phyloP scores from a whole-genome alignment of 1,284 basidiomycete species.

The Tilletiopsis washingtonensis region DNA sequence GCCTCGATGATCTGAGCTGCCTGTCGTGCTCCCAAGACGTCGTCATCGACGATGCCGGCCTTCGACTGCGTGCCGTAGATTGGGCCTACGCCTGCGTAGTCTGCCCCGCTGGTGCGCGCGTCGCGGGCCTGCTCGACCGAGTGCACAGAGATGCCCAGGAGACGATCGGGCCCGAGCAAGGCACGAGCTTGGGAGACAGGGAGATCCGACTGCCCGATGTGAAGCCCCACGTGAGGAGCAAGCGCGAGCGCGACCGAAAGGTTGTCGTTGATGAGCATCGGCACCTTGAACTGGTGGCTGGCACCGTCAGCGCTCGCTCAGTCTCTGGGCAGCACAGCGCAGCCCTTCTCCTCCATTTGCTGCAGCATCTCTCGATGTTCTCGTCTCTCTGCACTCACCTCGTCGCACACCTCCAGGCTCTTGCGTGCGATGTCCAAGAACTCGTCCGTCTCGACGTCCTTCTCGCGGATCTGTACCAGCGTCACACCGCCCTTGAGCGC shows the following conservation, averaged over 20 bases:
- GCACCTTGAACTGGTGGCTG: slow-evolving; percentile 67
- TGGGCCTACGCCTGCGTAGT: slow-evolving; percentile 77
- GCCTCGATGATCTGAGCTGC: slow-evolving; percentile 25
- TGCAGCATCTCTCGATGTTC: background rate
- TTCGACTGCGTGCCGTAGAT: slow-evolving; percentile 48
- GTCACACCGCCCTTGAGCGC: slow-evolving; percentile 77
- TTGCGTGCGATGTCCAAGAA: slow-evolving; percentile 69
- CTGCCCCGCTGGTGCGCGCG: slow-evolving; percentile 54
- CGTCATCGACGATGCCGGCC: slow-evolving; percentile 35
- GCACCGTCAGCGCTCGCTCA: too few relatives aligned
- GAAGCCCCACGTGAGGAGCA: slow-evolving; percentile 63
- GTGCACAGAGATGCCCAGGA: slow-evolving; percentile 77
- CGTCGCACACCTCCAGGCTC: slow-evolving; percentile 68
- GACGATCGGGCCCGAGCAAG: slow-evolving; percentile 59
- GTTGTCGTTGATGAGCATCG: slow-evolving; percentile 69
- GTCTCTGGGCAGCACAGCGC: too few relatives aligned
- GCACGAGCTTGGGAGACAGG: slow-evolving; percentile 59
- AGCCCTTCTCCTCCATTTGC: background rate
- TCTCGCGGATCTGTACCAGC: slow-evolving; percentile 59
- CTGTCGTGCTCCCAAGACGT: slow-evolving; percentile 27
- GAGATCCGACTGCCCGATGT: slow-evolving; percentile 87
- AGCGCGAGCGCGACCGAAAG: slow-evolving; percentile 33
- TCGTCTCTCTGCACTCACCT: slow-evolving; percentile 43
- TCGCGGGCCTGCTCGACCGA: slow-evolving; percentile 47
- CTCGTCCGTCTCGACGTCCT: slow-evolving; percentile 43